A percentile compares a stretch with the other conserved stretches of the same genome.
These are phyloP conservation scores for Candida smagusa DNA, from an alignment of 1,139 yeast species.

Conservation along the genomic window DNA sequence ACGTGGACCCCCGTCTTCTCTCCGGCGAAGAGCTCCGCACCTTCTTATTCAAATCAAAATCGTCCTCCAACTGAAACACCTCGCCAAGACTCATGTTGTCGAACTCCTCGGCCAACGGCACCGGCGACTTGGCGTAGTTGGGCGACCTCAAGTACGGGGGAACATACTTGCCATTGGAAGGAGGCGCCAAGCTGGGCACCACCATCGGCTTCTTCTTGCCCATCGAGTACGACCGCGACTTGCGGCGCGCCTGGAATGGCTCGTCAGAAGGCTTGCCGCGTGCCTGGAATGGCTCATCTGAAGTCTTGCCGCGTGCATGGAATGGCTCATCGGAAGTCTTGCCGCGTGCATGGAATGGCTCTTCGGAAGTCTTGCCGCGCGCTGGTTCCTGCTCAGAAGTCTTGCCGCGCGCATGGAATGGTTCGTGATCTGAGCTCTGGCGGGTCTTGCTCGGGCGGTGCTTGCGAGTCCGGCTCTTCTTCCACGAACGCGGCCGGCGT, in stretches of 20 bases:
- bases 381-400: too few species aligned
- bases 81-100: slow-evolving; percentile 34
- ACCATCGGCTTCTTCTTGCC: slow-evolving; percentile 20
- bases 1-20: slow-evolving; percentile 11
- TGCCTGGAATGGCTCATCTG: too few species aligned
- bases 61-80: slow-evolving; percentile 47
- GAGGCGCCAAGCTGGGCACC: slow-evolving; percentile 4
- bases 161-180: slow-evolving; percentile 34
- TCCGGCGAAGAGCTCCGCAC: slow-evolving; percentile 11
- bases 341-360: too few species aligned
- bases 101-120: slow-evolving; percentile 38
- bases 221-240: slow-evolving; percentile 31
- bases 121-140: slow-evolving; percentile 31
- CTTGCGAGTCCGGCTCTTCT: slow-evolving; percentile 13
- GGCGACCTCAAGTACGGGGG: slow-evolving; percentile 49
- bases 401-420: slow-evolving; percentile 9
- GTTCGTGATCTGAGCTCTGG: too few species aligned
- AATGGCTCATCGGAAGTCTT: too few species aligned
- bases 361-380: too few species aligned
- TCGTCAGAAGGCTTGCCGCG: too few species aligned
- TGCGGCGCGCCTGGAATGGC: slow-evolving; percentile 7
- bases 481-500: slow-evolving; percentile 29
- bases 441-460: not conserved
- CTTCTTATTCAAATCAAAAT: slow-evolving; percentile 23
- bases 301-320: too few species aligned